phyloP scores from a whole-genome alignment of 768 basidiomycete genomes.

The Lepiota venenata region DNA sequence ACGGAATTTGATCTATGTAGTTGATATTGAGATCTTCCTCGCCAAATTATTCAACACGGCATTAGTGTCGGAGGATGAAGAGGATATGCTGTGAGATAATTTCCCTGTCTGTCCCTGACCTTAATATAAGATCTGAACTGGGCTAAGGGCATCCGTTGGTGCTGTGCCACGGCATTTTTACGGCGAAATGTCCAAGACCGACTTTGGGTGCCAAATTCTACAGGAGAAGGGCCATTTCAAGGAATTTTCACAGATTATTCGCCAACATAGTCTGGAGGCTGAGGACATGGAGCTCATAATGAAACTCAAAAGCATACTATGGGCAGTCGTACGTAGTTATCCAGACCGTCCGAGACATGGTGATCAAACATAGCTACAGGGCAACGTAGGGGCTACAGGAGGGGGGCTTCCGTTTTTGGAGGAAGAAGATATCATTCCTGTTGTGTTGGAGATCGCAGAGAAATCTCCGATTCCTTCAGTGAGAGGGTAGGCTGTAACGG shows the following conservation, averaged over 20 bases:
- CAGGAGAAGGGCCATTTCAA: conserved; percentile 88
- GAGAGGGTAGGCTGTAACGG: conserved; percentile 63
- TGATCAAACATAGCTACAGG: conserved; percentile 43
- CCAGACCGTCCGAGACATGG: neutral
- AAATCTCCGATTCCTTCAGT: conserved; percentile 87
- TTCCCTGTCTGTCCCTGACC: neutral
- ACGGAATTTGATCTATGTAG: conserved; percentile 89
- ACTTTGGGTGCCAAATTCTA: conserved; percentile 88
- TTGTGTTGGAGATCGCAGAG: conserved; percentile 88
- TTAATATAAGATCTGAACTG: neutral
- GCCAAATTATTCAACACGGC: conserved; percentile 68
- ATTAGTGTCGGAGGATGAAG: conserved; percentile 58
- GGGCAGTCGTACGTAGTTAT: conserved; percentile 80
- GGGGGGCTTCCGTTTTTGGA: conserved; percentile 94
- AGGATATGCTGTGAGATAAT: conserved; percentile 49
- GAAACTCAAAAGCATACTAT: conserved; percentile 92
- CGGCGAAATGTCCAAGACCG: conserved; percentile 96
- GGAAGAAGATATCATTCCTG: conserved; percentile 91
- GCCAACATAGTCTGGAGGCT: conserved; percentile 80
- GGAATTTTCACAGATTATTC: conserved; percentile 89
- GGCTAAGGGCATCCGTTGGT: conserved; percentile 69
- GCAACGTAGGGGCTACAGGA: conserved; percentile 88
- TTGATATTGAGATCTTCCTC: conserved; percentile 91
- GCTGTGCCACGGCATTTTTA: conserved; percentile 95
- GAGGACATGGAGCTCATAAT: conserved; percentile 81